phyloP scores from a whole-genome alignment of 179 eudicot species.

The Pouteria campechiana region DNA sequence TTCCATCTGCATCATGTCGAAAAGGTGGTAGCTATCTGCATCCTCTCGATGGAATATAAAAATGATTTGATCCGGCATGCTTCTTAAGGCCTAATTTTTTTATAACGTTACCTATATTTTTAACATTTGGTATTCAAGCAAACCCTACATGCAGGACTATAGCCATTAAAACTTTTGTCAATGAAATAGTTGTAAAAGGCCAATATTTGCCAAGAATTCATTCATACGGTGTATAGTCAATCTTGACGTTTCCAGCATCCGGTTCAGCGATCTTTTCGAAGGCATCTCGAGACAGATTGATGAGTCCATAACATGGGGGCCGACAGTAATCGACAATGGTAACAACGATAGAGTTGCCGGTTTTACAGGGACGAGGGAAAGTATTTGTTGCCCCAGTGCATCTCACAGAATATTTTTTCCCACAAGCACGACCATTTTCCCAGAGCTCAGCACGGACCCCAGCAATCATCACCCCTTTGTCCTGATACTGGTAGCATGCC shows the following conservation, averaged over 20 bases:
- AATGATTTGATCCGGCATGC: too few species aligned
- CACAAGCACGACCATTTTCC: constrained; percentile 19
- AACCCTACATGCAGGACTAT: too few species aligned
- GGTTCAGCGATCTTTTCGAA: constrained; percentile 14
- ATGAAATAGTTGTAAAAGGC: too few species aligned
- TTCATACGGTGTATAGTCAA: constrained; percentile 3
- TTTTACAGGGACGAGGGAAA: constrained; percentile 13
- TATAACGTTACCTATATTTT: too few species aligned
- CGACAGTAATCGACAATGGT: constrained; percentile 26
- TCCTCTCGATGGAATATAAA: too few species aligned
- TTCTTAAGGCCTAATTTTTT: too few species aligned
- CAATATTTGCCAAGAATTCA: too few species aligned
- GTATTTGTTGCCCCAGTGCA: constrained; percentile 24
- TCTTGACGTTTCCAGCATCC: constrained; percentile 12
- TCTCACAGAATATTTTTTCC: constrained; percentile 12
- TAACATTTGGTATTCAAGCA: too few species aligned
- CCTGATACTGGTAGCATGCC: constrained; percentile 12
- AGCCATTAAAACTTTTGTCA: too few species aligned
- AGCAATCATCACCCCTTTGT: constrained; percentile 9
- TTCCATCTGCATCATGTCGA: too few species aligned
- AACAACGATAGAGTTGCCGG: constrained; percentile 15
- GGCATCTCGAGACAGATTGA: constrained; percentile 7
- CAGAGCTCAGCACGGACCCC: constrained; percentile 14
- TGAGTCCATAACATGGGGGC: not conserved
- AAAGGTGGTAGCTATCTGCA: too few species aligned